Base-by-base conservation (phyloP, 805 yeast genomes). In the Cyberlindnera meyerae region DNA sequence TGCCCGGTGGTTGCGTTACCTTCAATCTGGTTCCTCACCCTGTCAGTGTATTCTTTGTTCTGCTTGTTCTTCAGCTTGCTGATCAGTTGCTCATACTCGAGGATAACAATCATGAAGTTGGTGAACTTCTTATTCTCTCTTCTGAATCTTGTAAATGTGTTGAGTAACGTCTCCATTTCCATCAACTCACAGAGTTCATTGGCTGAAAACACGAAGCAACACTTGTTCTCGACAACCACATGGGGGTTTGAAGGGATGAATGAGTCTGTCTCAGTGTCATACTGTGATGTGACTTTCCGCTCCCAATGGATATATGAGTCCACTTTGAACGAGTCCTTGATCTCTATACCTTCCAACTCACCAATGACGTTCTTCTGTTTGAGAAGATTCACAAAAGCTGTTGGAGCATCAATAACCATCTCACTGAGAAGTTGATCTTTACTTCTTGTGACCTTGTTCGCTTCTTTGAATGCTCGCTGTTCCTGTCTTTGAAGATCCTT, bases 181-280 rank as follows among this genome's bases (percentile, higher is more conserved):
- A 68, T 56, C 24, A 51, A 42, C 5, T 52, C 56, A 7, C 71
- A 60, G 28, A 80, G 66, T 1, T 66, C 68, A 8, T 59, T 56
- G 0, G 80, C 75, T 5, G 65, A 62, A 43, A 68, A 76, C 31
- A 68, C 63, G 2, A 80, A 40, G 1, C 73, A 63, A 3, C 63
- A 41, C 18, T 35, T 61, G 9, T 57, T 58, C 48, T 81, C 88
- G 6, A 63, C 60, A 1, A 64, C 41, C 3, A 66, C 49, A 21
- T 52, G 60, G 2, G 65, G 56, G 0, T 56, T 60, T 32, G 72
- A 62, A 0, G 89, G 89, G 8, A 73, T 65, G 45, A 77, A 82
- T 0, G 70, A 48, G 40, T 77, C 83, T 18, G 63, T 61, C 2
- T 51, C 51, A 8, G 59, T 44, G 47, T 75, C 72, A 54, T 78